phyloP scores from a whole-genome alignment of 352 stramenopile species.

The Peronospora farinosa region DNA sequence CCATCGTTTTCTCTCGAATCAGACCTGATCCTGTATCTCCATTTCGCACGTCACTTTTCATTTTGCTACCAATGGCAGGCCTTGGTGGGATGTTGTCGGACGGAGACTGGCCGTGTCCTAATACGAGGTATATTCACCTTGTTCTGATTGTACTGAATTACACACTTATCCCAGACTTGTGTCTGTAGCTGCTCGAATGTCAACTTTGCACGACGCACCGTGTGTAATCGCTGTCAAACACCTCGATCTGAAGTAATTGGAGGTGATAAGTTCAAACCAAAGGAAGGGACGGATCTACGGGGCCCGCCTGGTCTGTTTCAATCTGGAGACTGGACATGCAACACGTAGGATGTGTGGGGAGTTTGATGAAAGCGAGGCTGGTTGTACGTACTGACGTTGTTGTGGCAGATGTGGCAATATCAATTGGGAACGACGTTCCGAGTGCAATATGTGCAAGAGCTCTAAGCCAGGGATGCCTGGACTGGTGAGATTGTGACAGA shows the following conservation, averaged over 20 bases:
- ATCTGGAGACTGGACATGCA: constrained; percentile 74
- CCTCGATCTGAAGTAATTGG: constrained; percentile 39
- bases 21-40: constrained; percentile 24
- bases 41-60: constrained; percentile 5
- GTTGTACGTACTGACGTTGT: constrained; percentile 1
- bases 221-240: constrained; percentile 81
- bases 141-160: neutral
- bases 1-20: constrained; percentile 7
- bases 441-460: constrained; percentile 87
- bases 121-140: constrained; percentile 43
- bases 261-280: constrained; percentile 26
- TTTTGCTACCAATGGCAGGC: constrained; percentile 30
- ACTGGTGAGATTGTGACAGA: constrained; percentile 28
- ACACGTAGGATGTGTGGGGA: constrained; percentile 47
- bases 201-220: constrained; percentile 73
- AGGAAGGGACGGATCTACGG: constrained; percentile 29
- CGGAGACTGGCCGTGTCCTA: constrained; percentile 78
- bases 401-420: constrained; percentile 72
- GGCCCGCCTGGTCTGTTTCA: constrained; percentile 75
- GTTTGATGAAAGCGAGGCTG: neutral
- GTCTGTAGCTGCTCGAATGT: constrained; percentile 67
- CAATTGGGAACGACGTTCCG: constrained; percentile 78
- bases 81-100: constrained; percentile 46
- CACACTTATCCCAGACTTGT: neutral
- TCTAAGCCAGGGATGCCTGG: constrained; percentile 63